These are phyloP conservation scores for Podosphaera fusca DNA, from an alignment of 2,329 filamentous ascomycete genomes.

Conservation along the genomic window DNA sequence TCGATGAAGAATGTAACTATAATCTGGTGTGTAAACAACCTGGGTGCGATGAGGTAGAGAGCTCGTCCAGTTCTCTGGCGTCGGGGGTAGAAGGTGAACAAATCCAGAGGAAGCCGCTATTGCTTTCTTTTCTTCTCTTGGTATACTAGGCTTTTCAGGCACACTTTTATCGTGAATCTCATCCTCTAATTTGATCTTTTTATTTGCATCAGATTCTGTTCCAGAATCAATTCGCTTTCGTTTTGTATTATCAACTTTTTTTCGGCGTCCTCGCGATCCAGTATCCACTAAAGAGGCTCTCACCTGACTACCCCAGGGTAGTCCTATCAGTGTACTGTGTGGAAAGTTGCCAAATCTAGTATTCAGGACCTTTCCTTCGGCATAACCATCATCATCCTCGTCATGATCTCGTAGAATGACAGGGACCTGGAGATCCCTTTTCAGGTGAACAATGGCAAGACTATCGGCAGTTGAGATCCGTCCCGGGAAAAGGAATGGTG, in stretches of 20 bases:
- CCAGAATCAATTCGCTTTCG: constrained; percentile 21
- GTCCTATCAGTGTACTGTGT: constrained; percentile 50
- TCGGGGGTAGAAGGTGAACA: constrained; percentile 55
- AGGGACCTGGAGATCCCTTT: constrained; percentile 64
- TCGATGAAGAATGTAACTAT: constrained; percentile 62
- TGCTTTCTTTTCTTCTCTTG: constrained; percentile 23
- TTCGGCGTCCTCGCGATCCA: constrained; percentile 59
- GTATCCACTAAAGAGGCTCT: constrained; percentile 78
- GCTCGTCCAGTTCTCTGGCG: constrained; percentile 62
- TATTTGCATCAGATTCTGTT: constrained; percentile 5
- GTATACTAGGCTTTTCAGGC: constrained; percentile 8
- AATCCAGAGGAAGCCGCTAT: constrained; percentile 42
- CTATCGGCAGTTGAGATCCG: constrained; percentile 34
- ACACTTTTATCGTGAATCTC: constrained; percentile 8
- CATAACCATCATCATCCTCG: constrained; percentile 45
- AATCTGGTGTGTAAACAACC: constrained; percentile 71
- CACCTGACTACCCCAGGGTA: constrained; percentile 83
- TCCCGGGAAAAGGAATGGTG: constrained; percentile 60
- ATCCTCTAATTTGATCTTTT: constrained; percentile 4
- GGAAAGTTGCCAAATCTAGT: constrained; percentile 86
- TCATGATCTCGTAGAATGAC: constrained; percentile 41
- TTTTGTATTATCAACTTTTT: constrained; percentile 30
- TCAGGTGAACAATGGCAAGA: constrained; percentile 70
- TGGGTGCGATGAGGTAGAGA: constrained; percentile 64
- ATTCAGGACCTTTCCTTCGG: constrained; percentile 60